phyloP scores from a whole-genome alignment of 805 yeast species.

The Candida sithepensis region DNA sequence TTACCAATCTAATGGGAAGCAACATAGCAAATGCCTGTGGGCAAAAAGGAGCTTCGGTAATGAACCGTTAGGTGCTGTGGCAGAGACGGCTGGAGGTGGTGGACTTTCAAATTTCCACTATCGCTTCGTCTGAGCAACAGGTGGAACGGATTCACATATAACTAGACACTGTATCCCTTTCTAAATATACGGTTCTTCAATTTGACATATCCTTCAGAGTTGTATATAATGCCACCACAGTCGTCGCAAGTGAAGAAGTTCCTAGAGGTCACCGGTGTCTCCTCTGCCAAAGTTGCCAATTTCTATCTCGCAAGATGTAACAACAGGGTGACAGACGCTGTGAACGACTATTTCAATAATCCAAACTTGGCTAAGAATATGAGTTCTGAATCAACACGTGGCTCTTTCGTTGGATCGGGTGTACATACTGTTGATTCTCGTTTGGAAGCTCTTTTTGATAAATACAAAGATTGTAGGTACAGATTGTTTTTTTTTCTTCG shows the following conservation, averaged over 20 bases:
- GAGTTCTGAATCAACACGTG: constrained; percentile 2
- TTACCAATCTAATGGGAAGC: too few species aligned
- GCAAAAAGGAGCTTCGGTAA: too few species aligned
- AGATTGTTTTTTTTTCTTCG: not conserved
- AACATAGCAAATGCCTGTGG: too few species aligned
- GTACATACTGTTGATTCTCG: constrained; percentile 6
- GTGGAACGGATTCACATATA: too few species aligned
- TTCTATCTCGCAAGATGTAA: constrained; percentile 31
- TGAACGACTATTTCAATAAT: constrained; percentile 23
- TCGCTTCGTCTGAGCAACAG: too few species aligned
- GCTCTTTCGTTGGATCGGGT: not conserved
- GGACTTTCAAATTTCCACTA: too few species aligned
- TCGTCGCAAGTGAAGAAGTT: constrained; percentile 30
- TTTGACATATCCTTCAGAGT: too few species aligned
- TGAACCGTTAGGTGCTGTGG: too few species aligned
- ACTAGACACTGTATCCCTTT: too few species aligned
- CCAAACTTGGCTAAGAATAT: constrained; percentile 13
- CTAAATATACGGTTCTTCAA: too few species aligned
- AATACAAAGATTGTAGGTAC: constrained; percentile 26
- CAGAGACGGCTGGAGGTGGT: too few species aligned
- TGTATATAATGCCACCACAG: constrained; percentile 2
- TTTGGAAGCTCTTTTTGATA: constrained; percentile 33
- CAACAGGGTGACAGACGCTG: constrained; percentile 18
- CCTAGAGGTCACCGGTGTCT: constrained; percentile 38
- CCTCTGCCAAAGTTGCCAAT: constrained; percentile 32